These are phyloP conservation scores for Domatiomyces globalis DNA, from an alignment of 2,329 filamentous ascomycete genomes.

Conservation along the genomic window DNA sequence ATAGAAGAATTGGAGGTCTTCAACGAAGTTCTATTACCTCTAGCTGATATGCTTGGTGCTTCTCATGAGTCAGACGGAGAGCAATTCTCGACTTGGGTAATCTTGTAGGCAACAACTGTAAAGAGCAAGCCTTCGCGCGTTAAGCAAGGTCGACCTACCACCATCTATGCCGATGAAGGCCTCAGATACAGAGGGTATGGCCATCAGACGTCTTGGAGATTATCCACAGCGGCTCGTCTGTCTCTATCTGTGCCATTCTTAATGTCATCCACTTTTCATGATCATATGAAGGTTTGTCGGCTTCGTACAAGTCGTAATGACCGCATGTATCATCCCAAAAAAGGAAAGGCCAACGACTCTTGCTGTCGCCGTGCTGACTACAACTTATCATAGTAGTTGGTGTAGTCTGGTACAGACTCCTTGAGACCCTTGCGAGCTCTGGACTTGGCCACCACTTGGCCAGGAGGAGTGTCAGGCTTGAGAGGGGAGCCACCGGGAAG, in stretches of 20 bases:
- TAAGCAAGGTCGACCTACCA: background rate
- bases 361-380: conserved; percentile 36
- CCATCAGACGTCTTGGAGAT: background rate
- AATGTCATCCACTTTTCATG: conserved; percentile 9
- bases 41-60: background rate
- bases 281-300: background rate
- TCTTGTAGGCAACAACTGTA: background rate
- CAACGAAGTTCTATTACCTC: background rate
- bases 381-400: conserved; percentile 79
- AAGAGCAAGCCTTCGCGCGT: background rate
- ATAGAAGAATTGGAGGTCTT: background rate
- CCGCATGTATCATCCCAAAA: background rate
- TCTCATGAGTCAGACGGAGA: background rate
- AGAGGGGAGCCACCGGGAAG: conserved; percentile 87
- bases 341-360: background rate
- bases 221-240: background rate
- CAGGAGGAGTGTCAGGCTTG: conserved; percentile 68
- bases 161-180: background rate
- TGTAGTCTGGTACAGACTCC: conserved; percentile 79
- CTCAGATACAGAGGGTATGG: background rate
- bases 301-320: background rate
- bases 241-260: conserved; percentile 9
- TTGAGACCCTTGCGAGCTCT: conserved; percentile 99
- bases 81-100: too few species aligned
- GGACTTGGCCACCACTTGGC: conserved; percentile 71